Evolutionary conservation across 73 alveolate species (phyloP), one percentile per base, ranked within the genome.

Genomic region (Paramecium pentaurelia): DNA sequence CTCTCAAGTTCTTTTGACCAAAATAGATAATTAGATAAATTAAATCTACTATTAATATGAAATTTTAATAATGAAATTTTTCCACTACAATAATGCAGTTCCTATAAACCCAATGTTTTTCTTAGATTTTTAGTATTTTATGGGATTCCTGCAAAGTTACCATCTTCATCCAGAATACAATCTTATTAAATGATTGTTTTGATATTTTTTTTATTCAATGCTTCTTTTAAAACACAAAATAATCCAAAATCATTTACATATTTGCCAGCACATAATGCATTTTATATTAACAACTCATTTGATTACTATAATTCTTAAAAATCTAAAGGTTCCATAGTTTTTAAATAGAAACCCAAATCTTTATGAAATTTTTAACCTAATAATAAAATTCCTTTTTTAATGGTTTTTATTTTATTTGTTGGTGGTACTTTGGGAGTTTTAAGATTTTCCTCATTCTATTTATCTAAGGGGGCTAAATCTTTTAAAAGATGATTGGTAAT

Each of bases 201-300:
- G 38, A 80, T 80, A 45, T 49, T 49, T 36, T 47, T 42, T 45
- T 45, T 80, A 7, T 27, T 27, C 27, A 80, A 49, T 0, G 44
- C 51, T 36, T 80, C 71, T 44, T 80, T 80, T 28, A 80, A 36
- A 2, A 80, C 44, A 45, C 71, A 45, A 42, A 80, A 80, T 49
- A 80, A 14, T n/a, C 91, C 91, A 80, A 25, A 80, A 25, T 80
- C 73, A 47, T 80, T 80, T 11, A 80, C 49, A 25, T 80, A 80
- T 22, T 80, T 80, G 8, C 91, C 91, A 20, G 91, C 91, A 20
- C 47, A 42, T 45, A 80, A 47, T 0, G 91, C 58, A 80, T 80
- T 42, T 64, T 80, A 42, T 1, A 80, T 45, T 18, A 80, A 36
- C 49, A 80, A 49, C 45, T 80, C 77, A 80, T 80, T 49, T 25